A percentile compares a stretch with the other conserved stretches of the same genome.
Evolutionary conservation across 352 stramenopile genomes (phyloP).

Genomic region (Globisporangium yorkense): DNA sequence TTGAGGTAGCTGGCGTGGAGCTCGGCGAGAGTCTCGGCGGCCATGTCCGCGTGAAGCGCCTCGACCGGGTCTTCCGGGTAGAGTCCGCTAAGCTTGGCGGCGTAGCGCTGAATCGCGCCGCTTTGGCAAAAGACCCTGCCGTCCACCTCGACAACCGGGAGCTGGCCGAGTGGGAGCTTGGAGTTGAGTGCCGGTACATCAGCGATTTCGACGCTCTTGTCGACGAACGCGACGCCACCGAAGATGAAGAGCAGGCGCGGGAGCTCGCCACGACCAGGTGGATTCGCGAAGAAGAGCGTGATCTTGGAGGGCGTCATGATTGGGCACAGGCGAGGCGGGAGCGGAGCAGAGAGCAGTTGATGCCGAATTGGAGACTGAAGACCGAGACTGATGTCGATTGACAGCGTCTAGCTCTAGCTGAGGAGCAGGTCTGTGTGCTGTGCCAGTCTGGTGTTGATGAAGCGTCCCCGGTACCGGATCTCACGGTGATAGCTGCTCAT

Average conservation of each 20-base stretch:
- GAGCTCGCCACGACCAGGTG: slow-evolving; percentile 36
- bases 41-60: slow-evolving; percentile 23
- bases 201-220: slow-evolving; percentile 18
- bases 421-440: no score
- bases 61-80: slow-evolving; percentile 23
- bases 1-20: slow-evolving; percentile 8
- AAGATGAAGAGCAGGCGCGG: slow-evolving; percentile 40
- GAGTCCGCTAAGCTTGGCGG: slow-evolving; percentile 25
- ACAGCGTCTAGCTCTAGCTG: no score
- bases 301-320: slow-evolving; percentile 6
- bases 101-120: slow-evolving; percentile 37
- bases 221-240: slow-evolving; percentile 29
- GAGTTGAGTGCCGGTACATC: slow-evolving; percentile 34
- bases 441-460: no score
- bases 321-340: no score
- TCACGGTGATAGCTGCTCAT: no score
- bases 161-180: slow-evolving; percentile 30
- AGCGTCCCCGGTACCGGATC: no score
- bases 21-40: slow-evolving; percentile 15
- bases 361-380: no score
- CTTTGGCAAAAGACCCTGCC: slow-evolving; percentile 30
- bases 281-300: slow-evolving; percentile 65
- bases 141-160: slow-evolving; percentile 33
- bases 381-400: no score
- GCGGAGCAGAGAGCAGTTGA: no score